A percentile compares a stretch with the other conserved stretches of the same genome.
Evolutionary conservation across 257 asterid species (phyloP).

Genomic region (Fraxinus americana): DNA sequence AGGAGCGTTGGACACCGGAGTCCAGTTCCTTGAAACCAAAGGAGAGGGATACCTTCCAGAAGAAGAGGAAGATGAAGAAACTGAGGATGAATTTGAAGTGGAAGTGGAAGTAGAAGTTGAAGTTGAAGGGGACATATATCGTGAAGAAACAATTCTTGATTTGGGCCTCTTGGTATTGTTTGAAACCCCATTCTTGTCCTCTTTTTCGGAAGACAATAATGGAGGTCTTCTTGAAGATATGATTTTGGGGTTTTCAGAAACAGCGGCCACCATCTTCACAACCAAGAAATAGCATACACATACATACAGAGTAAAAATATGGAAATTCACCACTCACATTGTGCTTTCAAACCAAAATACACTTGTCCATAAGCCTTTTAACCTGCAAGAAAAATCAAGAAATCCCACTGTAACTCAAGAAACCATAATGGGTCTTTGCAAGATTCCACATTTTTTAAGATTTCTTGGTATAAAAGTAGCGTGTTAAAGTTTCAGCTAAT

Average conservation of each 20-base stretch:
- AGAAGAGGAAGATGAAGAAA: conserved; percentile 62
- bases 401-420: conserved; percentile 36
- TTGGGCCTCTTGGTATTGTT: conserved; percentile 62
- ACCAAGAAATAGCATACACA: conserved; percentile 4
- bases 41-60: conserved; percentile 84
- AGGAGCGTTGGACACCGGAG: conserved; percentile 46
- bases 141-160: conserved; percentile 74
- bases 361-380: conserved; percentile 32
- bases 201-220: conserved; percentile 83
- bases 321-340: conserved; percentile 49
- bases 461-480: background rate
- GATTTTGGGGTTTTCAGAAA: conserved; percentile 63
- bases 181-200: conserved; percentile 52
- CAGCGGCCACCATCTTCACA: conserved; percentile 62
- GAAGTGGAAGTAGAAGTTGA: conserved; percentile 80
- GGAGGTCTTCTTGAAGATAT: conserved; percentile 55
- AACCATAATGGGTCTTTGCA: conserved; percentile 23
- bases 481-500: background rate
- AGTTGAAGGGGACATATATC: conserved; percentile 89
- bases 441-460: conserved; percentile 36
- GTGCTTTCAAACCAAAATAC: conserved; percentile 26
- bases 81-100: conserved; percentile 72
- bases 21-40: conserved; percentile 57
- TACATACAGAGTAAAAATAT: conserved; percentile 13
- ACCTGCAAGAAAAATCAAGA: conserved; percentile 44